Evolutionary conservation across 106 monocot species (phyloP).

Genomic region (Phalaenopsis aphrodite): DNA sequence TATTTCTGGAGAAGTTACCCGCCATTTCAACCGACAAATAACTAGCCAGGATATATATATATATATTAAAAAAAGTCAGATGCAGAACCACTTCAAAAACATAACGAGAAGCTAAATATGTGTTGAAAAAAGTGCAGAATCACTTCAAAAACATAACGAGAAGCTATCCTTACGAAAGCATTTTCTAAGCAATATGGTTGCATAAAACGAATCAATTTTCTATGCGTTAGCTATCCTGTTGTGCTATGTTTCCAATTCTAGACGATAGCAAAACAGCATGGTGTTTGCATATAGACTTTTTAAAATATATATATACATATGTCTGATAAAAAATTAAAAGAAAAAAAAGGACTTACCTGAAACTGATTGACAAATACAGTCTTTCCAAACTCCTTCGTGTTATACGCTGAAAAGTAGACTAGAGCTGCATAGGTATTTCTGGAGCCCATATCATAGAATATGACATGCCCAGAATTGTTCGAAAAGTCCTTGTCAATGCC

Average conservation of each 20-base stretch:
- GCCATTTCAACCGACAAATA: background rate
- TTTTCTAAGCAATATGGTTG: too few species aligned
- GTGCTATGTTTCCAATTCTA: too few species aligned
- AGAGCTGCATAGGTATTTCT: constrained; percentile 84
- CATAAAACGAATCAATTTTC: too few species aligned
- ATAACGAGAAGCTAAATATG: background rate
- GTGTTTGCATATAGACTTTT: background rate
- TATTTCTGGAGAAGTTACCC: too few species aligned
- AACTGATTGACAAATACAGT: constrained; percentile 83
- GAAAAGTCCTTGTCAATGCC: constrained; percentile 94
- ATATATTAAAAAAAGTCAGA: background rate
- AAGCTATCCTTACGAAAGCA: background rate
- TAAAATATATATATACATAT: background rate
- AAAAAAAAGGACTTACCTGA: constrained; percentile 39
- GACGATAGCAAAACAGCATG: background rate
- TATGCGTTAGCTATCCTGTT: too few species aligned
- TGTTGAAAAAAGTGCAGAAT: background rate
- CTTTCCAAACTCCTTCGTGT: constrained; percentile 85
- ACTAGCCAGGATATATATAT: background rate
- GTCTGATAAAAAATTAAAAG: background rate
- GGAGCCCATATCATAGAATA: constrained; percentile 93
- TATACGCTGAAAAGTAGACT: constrained; percentile 85
- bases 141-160: background rate
- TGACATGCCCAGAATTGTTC: constrained; percentile 73
- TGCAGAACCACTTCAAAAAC: background rate